Base-by-base conservation (phyloP, 495 filamentous ascomycete genomes). In the Penicillium canariense region DNA sequence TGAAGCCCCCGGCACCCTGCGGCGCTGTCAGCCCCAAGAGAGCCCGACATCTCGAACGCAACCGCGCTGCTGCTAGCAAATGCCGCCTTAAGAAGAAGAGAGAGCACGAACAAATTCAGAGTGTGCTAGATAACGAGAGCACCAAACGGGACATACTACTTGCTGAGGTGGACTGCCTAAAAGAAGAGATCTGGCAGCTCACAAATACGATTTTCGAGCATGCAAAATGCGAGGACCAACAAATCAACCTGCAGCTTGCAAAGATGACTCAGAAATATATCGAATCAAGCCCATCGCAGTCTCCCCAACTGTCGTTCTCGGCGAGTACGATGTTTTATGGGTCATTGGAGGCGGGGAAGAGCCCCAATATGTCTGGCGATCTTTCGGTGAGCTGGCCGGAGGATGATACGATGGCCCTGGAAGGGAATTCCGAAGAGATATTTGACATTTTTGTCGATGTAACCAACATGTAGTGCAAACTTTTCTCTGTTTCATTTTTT, bases 21-120 rank as follows among this genome's bases (percentile, higher is more conserved):
- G 36, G 12, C 6, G 18, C 18, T 0, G 4, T 39, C 18, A 39
- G 36, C 9, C 50, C 50, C n/a, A n/a, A 15, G 18, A 42, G 50
- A 14, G 50, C 50, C 9, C 34, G 38, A 15, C 50, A 52, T 17
- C 50, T 52, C 27, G 50, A 52, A 15, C 35, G 36, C 15, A 52
- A 52, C 38, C 50, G 50, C 6, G 17, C 44, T 17, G 50, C 50
- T 3, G 50, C 50, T 1, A 52, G 44, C 36, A 52, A 52, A 44
- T 52, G 50, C 38, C 38, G 50, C 6, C 15, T 23, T 11, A 52
- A 43, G 22, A 42, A 42, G 38, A 52, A 52, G 26, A 17, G 17
- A 28, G 50, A 52, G 26, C 50, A 52, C 17, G 25, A 52, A 8
- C 35, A 52, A 11, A 52, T 52, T 15, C 50, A 52, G 10, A 15